Base-by-base conservation (phyloP, 2,329 filamentous ascomycete species). In the Diaporthe eres region DNA sequence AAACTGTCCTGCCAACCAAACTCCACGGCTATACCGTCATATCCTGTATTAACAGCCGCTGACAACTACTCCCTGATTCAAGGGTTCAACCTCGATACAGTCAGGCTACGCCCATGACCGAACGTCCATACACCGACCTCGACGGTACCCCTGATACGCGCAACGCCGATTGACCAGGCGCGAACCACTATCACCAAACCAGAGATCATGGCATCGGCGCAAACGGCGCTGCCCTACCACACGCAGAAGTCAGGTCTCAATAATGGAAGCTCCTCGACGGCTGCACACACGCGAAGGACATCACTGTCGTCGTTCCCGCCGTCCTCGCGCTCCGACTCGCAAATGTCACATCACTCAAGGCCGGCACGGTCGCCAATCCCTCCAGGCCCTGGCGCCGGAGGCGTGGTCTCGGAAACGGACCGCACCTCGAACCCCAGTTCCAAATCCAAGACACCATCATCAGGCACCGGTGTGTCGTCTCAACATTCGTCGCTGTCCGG, bases 301-400 rank as follows among this genome's bases (percentile, higher is more conserved):
- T 94, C 92, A n/a, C 85, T 93, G 65, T 90, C 91, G 37, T 93
- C 92, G 57, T 91, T 93, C 80, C 90, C 91, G 76, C 88, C 88
- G 44, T 86, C 89, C 15, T 90, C 91, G 70, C 87, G 90, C 75
- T 89, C 90, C 63, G 85, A 87, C 70, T 92, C 90, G 74, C 87
- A 90, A 80, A 89, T 91, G 86, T 91, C 90, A 74, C 86, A 86
- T 79, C 82, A 81, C 80, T 89, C 86, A 76, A 87, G 89, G 75
- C 88, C 89, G 60, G 86, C 89, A 67, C 88, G 86, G 81, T 91
- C 90, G 60, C 90, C 90, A 72, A 87, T 90, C 70, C 87, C 86
- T 72, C 85, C 85, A 8, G 68, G 75, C 15, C 47, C 68, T 60
- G 79, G 74, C 28, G 47, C 63, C n/a, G 75, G 65, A 44, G 70